These are phyloP conservation scores for Miscanthus lutarioriparius DNA, from an alignment of 176 grass and related monocot species.

Conservation along the genomic window DNA sequence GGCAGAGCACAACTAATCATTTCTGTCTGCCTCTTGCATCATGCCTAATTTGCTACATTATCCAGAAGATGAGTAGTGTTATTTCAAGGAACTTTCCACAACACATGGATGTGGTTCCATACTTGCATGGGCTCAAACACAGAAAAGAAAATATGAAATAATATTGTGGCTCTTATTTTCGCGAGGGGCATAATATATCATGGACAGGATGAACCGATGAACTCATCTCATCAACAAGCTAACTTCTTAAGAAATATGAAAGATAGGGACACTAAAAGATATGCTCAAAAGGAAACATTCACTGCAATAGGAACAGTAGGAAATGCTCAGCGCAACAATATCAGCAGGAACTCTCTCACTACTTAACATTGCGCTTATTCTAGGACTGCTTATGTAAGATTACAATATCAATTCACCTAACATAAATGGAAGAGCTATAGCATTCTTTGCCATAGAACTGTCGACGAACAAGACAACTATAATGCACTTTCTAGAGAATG, in stretches of 20 bases:
- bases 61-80: neutral
- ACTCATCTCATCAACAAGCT: neutral
- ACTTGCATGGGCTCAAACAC: neutral
- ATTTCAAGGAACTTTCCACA: constrained; percentile 12
- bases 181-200: neutral
- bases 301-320: neutral
- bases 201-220: neutral
- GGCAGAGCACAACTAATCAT: constrained; percentile 39
- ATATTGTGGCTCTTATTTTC: neutral
- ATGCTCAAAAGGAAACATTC: neutral
- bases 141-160: neutral
- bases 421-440: neutral
- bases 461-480: neutral
- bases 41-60: constrained; percentile 93
- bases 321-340: neutral
- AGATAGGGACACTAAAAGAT: neutral
- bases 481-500: neutral
- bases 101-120: neutral
- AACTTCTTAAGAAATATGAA: neutral
- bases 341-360: neutral
- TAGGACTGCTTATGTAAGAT: neutral
- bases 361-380: neutral
- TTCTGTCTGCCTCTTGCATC: constrained; percentile 74
- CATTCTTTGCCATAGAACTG: neutral
- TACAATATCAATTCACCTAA: neutral